Base-by-base conservation (phyloP, 768 basidiomycete genomes). In the Mycena crocata region DNA sequence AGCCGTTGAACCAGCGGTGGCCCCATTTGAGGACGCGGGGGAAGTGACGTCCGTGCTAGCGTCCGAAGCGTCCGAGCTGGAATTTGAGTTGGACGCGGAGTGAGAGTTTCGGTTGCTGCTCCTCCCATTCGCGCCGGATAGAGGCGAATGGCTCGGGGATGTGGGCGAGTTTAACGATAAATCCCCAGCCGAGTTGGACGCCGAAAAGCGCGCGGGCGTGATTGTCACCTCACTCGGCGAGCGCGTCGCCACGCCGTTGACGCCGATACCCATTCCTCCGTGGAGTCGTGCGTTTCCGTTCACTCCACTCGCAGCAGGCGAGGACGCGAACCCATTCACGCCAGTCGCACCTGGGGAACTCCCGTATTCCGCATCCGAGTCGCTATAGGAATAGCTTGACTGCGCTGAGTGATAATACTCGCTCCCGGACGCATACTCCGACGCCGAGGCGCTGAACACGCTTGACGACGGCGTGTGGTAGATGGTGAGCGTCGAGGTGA, bases 381-480 rank as follows among this genome's bases (percentile, higher is more conserved):
- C 26, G 23, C 23, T 14, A 45, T 26, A 32, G 35, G 13, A 89
- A 28, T 48, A 89, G 3, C 90, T 89, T 5, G 87, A 86, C 13
- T 86, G 84, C 4, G 91, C 90, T 9, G 89, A 87, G 23, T 87
- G 83, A 66, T 81, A 91, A 4, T 74, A 69, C 73, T 93, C 89
- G 26, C n/a, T 37, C 35, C 55, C 64, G 50, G 46, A 37, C 15
- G 35, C 35, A 37, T 9, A 37, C 9, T 15, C 15, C 35, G 35
- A 8, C 35, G 35, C 9, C 35, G 35, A 39, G 26, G 55, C 68
- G 56, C 64, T 62, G 68, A 87, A 90, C 45, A 93, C 67, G n/a
- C 92, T 93, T 0, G 93, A 94, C 0, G 90, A 87, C 9, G 93
- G 92, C 0, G 93, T 94, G 76, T 93, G 90, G 76, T 90, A 94